Evolutionary conservation across 305 asterid genomes (phyloP).

Genomic region (Andrographis paniculata): DNA sequence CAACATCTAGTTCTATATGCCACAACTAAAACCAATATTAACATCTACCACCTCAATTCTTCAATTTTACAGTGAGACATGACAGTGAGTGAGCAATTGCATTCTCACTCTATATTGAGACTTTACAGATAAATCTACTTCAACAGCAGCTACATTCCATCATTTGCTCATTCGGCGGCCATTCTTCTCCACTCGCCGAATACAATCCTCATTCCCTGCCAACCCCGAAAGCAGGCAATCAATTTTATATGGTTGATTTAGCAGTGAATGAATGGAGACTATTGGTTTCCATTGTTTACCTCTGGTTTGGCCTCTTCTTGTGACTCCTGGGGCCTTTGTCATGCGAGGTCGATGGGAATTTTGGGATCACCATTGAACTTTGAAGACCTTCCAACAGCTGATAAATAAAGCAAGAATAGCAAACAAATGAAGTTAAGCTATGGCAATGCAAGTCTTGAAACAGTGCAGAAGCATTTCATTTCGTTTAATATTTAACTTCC

Average conservation of each 20-base stretch:
- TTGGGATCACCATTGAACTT: constrained; percentile 68
- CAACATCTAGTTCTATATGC: constrained; percentile 33
- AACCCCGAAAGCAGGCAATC: constrained; percentile 7
- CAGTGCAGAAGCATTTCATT: too few relatives aligned
- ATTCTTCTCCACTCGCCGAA: too few relatives aligned
- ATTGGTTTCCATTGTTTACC: constrained; percentile 22
- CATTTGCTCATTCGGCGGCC: too few relatives aligned
- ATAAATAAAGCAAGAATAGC: constrained; percentile 18
- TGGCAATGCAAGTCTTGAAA: neutral
- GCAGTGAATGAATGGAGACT: too few relatives aligned
- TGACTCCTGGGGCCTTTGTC: constrained; percentile 57
- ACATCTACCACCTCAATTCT: constrained; percentile 42
- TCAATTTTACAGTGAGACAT: constrained; percentile 30
- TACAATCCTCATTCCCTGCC: constrained; percentile 38
- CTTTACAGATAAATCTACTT: constrained; percentile 29
- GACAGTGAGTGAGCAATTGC: constrained; percentile 26
- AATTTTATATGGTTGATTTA: constrained; percentile 10
- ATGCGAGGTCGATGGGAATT: constrained; percentile 62
- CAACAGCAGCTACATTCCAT: constrained; percentile 17
- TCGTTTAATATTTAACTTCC: too few relatives aligned
- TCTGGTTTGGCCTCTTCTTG: constrained; percentile 46
- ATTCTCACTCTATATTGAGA: constrained; percentile 22
- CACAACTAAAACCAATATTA: constrained; percentile 44
- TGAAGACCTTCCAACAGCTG: constrained; percentile 97
- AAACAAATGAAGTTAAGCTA: constrained; percentile 9